A percentile compares a stretch with the other conserved stretches of the same genome.
Evolutionary conservation across 352 stramenopile species (phyloP).

Genomic region (Globisporangium abappressorium): DNA sequence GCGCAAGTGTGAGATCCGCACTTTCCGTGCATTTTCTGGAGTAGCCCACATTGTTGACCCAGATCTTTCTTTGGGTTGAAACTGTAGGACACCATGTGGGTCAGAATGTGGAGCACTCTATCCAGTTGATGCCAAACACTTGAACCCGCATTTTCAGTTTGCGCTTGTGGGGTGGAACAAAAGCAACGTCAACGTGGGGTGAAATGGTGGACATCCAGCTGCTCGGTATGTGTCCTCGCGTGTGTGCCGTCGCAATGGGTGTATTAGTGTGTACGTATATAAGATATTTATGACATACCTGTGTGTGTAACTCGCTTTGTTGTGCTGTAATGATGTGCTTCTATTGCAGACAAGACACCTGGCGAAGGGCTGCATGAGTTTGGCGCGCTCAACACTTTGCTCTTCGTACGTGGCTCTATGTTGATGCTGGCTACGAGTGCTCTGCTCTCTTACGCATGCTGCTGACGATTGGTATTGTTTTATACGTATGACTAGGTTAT

Average conservation of each 20-base stretch:
- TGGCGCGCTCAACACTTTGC: slow-evolving; percentile 83
- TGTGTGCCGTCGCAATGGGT: neutral
- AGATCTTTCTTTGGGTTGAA: neutral
- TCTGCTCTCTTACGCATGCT: neutral
- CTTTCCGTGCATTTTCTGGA: slow-evolving; percentile 8
- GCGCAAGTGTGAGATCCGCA: neutral
- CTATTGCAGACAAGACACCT: slow-evolving; percentile 49
- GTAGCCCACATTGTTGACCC: neutral
- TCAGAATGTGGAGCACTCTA: neutral
- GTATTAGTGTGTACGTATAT: neutral
- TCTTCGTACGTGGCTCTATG: slow-evolving; percentile 55
- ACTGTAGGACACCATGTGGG: neutral
- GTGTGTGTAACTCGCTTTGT: neutral
- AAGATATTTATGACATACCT: neutral
- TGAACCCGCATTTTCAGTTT: neutral
- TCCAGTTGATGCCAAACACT: neutral
- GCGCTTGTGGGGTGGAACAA: neutral
- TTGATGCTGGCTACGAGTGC: neutral
- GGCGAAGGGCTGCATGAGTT: slow-evolving; percentile 81
- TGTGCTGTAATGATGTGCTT: neutral
- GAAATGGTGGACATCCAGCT: slow-evolving; percentile 34
- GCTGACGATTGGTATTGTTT: neutral
- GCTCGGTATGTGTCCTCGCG: slow-evolving; percentile 17
- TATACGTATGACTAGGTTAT: slow-evolving; percentile 44
- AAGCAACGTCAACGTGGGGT: neutral